Conservation (phyloP, 2,329 filamentous ascomycete genomes). For the Curvularia lunata region DNA sequence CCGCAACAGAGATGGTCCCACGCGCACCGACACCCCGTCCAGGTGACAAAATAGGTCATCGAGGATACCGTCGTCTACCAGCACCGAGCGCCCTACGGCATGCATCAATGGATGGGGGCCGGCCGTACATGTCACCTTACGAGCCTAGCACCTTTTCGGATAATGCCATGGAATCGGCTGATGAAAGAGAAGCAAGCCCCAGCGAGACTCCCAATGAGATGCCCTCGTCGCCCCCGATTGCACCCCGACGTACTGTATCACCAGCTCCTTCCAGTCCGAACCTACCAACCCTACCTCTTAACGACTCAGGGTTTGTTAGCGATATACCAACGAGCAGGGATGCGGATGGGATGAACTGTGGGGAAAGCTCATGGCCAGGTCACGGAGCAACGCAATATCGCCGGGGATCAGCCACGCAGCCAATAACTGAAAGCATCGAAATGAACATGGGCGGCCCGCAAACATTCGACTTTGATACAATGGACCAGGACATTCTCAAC, state of each 20-base stretch:
- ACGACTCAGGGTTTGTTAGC: slow-evolving; percentile 85
- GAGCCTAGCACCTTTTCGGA: slow-evolving; percentile 49
- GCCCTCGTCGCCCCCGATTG: slow-evolving; percentile 86
- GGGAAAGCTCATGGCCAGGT: slow-evolving; percentile 26
- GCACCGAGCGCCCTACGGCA: slow-evolving; percentile 63
- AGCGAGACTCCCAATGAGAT: slow-evolving; percentile 77
- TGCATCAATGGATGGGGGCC: slow-evolving; percentile 61
- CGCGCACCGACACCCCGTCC: slow-evolving; percentile 80
- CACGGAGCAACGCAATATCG: slow-evolving; percentile 27
- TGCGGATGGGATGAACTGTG: slow-evolving; percentile 62
- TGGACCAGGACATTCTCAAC: slow-evolving; percentile 17
- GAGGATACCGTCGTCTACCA: slow-evolving; percentile 41
- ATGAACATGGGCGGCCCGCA: slow-evolving; percentile 19
- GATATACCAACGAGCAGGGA: slow-evolving; percentile 74
- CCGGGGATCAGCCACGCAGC: slow-evolving; percentile 21
- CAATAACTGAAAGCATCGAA: slow-evolving; percentile 33
- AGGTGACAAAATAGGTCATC: slow-evolving; percentile 39
- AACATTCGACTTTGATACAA: slow-evolving; percentile 11
- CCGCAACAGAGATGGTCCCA: slow-evolving; percentile 72
- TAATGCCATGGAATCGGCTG: slow-evolving; percentile 52
- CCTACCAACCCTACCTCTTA: slow-evolving; percentile 63
- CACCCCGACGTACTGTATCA: slow-evolving; percentile 61
- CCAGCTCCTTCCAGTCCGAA: slow-evolving; percentile 80
- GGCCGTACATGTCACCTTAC: slow-evolving; percentile 45
- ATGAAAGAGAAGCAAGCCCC: slow-evolving; percentile 54